Base-by-base conservation (phyloP, 2,329 filamentous ascomycete species). In the Penicillium psychrosexuale region DNA sequence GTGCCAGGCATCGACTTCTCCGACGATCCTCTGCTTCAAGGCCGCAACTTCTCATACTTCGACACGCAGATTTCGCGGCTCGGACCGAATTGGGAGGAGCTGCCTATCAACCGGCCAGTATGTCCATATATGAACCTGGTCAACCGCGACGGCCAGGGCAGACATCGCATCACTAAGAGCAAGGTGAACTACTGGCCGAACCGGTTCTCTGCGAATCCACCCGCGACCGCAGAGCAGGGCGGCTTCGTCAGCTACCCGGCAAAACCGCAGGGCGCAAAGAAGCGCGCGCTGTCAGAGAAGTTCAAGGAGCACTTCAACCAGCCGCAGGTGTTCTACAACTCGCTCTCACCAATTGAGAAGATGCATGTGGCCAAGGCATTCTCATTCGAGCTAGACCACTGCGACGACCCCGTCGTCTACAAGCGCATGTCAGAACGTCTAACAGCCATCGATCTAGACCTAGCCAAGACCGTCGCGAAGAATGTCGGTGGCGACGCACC, bases 141-240 rank as follows among this genome's bases (percentile, higher is more conserved):
- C 66, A 88, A 91, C 73, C 84, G 89, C 0, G 90, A 94, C 55
- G 89, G 90, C 83, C 6, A 82, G 86, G 73, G 45, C 1, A 82
- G 87, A 3, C 89, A 93, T 70, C 85, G 81, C 3, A 91, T 94
- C 61, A 84, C 82, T 22, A 87, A 86, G 66, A 86, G 89, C 44
- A 85, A 80, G 0, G 83, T 88, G 61, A 91, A 91, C 74, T 91
- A 91, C 74, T 91, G 86, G 86, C 89, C 89, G 0, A 91, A 91
- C 73, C 82, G 88, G 3, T 86, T 83, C 65, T 80, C 83, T 1
- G 77, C 80, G 1, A 77, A 80, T 11, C 86, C 87, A 0, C 87
- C 90, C 0, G 85, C 87, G 0, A 80, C 77, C 0, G 66, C 74
- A 3, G 73, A 81, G 1, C 83, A 91, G 59, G 87, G 86, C 2